Percentiles rank a stretch among this genome's conserved stretches.
These are phyloP conservation scores for Bipolaris victoriae DNA, from an alignment of 2,329 filamentous ascomycete species.

Conservation along the genomic window DNA sequence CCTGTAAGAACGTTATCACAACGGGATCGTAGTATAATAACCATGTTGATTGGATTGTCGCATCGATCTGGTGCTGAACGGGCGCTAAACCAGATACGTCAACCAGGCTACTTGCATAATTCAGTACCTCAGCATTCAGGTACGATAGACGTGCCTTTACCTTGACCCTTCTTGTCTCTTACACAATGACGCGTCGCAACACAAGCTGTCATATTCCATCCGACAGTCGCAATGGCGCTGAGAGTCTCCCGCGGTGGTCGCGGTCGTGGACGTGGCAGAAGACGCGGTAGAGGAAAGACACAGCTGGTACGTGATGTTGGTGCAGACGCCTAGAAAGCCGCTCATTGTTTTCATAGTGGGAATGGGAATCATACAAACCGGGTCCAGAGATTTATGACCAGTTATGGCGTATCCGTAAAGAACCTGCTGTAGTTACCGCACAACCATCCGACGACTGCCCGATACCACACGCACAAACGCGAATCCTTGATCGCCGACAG, in stretches of 20 bases:
- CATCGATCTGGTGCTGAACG: not conserved
- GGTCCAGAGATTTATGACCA: slow-evolving; percentile 37
- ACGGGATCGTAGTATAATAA: not conserved
- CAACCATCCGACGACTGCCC: slow-evolving; percentile 33
- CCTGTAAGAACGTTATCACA: not conserved
- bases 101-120: not conserved
- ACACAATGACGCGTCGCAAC: not conserved
- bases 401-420: slow-evolving; percentile 38
- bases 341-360: slow-evolving; percentile 29
- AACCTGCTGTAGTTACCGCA: slow-evolving; percentile 35
- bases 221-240: slow-evolving; percentile 27
- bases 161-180: not conserved
- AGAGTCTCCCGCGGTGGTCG: slow-evolving; percentile 26
- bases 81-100: not conserved
- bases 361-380: slow-evolving; percentile 40
- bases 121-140: not conserved
- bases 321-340: not conserved
- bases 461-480: slow-evolving; percentile 34
- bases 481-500: slow-evolving; percentile 39
- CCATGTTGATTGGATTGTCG: not conserved
- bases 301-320: slow-evolving; percentile 19
- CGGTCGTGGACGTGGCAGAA: slow-evolving; percentile 16
- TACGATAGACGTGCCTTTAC: not conserved
- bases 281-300: slow-evolving; percentile 23
- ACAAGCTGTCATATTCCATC: not conserved